Conservation (phyloP, 1,284 basidiomycete species). For the Papiliotrema fonsecae region DNA sequence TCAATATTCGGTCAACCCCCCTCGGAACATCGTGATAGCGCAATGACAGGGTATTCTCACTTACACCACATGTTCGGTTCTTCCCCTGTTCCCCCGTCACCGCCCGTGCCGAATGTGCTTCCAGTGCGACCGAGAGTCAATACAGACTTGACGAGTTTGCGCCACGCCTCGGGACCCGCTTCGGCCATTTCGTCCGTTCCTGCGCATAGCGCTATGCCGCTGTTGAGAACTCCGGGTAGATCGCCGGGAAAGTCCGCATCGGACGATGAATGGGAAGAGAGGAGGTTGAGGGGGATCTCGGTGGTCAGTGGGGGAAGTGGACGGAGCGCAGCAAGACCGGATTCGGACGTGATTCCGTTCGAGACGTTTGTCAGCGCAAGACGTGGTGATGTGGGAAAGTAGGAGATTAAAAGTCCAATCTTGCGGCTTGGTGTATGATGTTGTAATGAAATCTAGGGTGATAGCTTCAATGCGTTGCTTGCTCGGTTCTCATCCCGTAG, state of each 20-base stretch:
- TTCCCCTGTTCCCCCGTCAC: too few relatives aligned
- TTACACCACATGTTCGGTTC: too few relatives aligned
- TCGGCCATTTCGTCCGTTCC: background rate
- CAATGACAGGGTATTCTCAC: background rate
- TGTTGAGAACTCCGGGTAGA: too few relatives aligned
- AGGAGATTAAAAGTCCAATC: too few relatives aligned
- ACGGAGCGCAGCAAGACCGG: slow-evolving; percentile 22
- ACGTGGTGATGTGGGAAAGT: too few relatives aligned
- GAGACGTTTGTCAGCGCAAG: slow-evolving; percentile 10
- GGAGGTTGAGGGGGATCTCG: background rate
- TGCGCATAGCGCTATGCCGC: slow-evolving; percentile 1
- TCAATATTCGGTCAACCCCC: slow-evolving; percentile 6
- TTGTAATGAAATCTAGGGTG: too few relatives aligned
- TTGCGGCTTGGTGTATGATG: too few relatives aligned
- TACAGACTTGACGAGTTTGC: background rate
- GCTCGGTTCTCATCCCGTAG: too few relatives aligned
- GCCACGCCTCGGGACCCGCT: background rate
- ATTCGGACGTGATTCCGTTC: slow-evolving; percentile 28
- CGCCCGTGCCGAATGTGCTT: background rate
- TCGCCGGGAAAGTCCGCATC: too few relatives aligned
- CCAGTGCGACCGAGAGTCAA: background rate
- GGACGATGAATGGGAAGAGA: background rate
- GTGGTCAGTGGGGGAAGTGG: background rate
- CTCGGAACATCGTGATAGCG: slow-evolving; percentile 3
- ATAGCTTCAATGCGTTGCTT: too few relatives aligned